Evolutionary conservation across 1,284 basidiomycete species (phyloP), one percentile per base, ranked within the genome.

Genomic region (Schizopora paradoxa): DNA sequence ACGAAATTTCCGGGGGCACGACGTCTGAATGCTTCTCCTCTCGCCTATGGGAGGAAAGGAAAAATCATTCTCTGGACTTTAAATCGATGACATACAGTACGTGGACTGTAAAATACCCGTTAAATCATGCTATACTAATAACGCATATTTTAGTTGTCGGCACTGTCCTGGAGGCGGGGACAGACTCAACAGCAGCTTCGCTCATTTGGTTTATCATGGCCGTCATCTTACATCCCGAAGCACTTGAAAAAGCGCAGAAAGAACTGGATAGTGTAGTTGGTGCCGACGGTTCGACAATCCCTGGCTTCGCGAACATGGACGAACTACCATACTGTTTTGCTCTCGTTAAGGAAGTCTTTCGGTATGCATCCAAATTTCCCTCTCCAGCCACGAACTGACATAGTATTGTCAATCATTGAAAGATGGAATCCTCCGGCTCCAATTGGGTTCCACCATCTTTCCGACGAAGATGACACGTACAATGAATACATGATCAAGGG

Each of bases 401-500:
- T 13, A 6, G 6, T 8, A 13, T 11, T 11, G 14, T 14, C 23
- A 6, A 5, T 5, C 14, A 19, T 13, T 31, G 29, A 29, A 13
- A 48, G 46, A 10, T 48, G 47, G 47, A 45, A 29, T 38, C 47
- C 47, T 23, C 25, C 34, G 14, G 47, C 47, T n/a, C 47, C 47
- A 10, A 33, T 21, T n/a, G 45, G 31, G 7, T 47, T 62, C 37
- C 60, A 61, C 0, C 58, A 61, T 29, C 48, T 55, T 2, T 54
- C 58, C 4, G 53, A 54, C 28, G 54, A 58, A 27, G 57, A 59
- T 45, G 55, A 56, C 45, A 40, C 55, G 33, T 43, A 62, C 47
- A 47, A 52, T 23, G 49, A 58, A 37, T 62, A 55, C 47, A 52
- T 52, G 34, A 61, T 63, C 22, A 61, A 59, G 1, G 56, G 55